Percentiles rank a stretch among this genome's conserved stretches.
Conservation (phyloP, 148 eudicot genomes). For the Chenopodium suecicum region DNA sequence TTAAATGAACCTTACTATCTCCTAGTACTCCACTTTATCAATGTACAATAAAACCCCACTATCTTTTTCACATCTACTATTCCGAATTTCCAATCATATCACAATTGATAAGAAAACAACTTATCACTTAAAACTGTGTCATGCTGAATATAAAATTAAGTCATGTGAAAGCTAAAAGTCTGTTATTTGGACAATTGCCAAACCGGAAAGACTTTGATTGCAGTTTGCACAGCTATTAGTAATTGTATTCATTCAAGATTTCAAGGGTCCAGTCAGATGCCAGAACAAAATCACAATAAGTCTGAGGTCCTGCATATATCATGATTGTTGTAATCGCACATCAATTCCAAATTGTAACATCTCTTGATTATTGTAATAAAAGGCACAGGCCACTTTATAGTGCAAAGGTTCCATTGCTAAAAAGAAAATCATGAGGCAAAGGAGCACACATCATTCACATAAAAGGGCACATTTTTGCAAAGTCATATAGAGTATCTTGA, state of each 20-base stretch:
- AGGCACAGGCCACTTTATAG: background rate
- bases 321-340: too few species aligned
- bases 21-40: too few species aligned
- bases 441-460: background rate
- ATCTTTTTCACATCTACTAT: too few species aligned
- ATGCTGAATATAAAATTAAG: too few species aligned
- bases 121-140: too few species aligned
- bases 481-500: background rate
- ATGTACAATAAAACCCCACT: too few species aligned
- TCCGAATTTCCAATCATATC: too few species aligned
- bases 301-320: background rate
- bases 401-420: background rate
- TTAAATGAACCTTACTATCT: too few species aligned
- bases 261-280: background rate
- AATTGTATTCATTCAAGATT: background rate
- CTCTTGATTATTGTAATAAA: background rate
- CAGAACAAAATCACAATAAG: background rate
- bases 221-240: background rate
- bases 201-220: too few species aligned
- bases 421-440: background rate
- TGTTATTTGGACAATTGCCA: background rate
- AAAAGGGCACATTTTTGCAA: background rate
- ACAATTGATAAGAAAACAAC: too few species aligned
- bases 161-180: background rate
- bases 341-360: too few species aligned